Percentiles rank a stretch among this genome's conserved stretches.
Evolutionary conservation across 805 yeast species (phyloP).

Genomic region (Saccharomycopsis oosterbeekiorum): DNA sequence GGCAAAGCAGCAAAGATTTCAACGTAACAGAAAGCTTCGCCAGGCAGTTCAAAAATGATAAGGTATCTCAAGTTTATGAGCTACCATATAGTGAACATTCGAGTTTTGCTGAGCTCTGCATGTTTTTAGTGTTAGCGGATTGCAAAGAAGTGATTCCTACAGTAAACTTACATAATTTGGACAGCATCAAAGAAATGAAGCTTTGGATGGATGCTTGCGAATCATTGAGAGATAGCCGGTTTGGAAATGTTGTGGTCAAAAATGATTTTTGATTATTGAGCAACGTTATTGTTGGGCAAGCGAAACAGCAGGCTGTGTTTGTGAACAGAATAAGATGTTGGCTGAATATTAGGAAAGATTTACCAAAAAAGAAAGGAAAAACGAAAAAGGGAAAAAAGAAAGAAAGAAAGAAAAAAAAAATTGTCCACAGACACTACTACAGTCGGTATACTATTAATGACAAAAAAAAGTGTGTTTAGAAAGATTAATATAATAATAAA

Average conservation of each 20-base stretch:
- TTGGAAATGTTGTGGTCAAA: neutral
- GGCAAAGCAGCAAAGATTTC: conserved; percentile 14
- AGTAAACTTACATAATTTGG: conserved; percentile 38
- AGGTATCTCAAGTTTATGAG: conserved; percentile 39
- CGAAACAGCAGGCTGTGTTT: no score
- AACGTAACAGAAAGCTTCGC: conserved; percentile 23
- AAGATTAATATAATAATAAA: no score
- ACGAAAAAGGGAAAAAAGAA: no score
- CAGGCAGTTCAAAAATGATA: conserved; percentile 25
- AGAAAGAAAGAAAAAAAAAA: no score
- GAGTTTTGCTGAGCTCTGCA: conserved; percentile 68
- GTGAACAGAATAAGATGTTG: no score
- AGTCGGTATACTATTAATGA: no score
- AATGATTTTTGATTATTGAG: neutral
- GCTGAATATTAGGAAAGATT: no score
- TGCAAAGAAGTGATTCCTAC: conserved; percentile 64
- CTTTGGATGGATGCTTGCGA: conserved; percentile 30
- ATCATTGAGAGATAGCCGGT: conserved; percentile 12
- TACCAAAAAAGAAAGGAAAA: no score
- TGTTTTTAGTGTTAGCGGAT: conserved; percentile 46
- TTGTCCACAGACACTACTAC: neutral
- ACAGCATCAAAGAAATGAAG: conserved; percentile 24
- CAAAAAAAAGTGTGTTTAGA: no score
- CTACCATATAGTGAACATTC: conserved; percentile 95
- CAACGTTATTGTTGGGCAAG: no score